Evolutionary conservation across 495 filamentous ascomycete species (phyloP), one percentile per base, ranked within the genome.

Genomic region (Trichoderma erinaceum): DNA sequence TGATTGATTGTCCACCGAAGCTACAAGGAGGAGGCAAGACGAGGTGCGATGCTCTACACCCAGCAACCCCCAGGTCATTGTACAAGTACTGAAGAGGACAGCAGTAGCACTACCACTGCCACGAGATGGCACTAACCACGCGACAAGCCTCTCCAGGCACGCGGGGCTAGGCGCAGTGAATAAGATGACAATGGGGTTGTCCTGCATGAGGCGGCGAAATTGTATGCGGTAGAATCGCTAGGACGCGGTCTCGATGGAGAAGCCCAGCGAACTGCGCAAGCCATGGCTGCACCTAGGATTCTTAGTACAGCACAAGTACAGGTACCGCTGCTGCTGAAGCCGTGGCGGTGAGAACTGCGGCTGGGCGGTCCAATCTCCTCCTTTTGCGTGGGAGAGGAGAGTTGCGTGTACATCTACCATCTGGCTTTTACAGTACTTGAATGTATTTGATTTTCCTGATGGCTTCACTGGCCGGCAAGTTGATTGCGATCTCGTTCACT

Each of bases 181-280:
- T 27, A 61, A 61, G 25, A 61, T 61, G 56, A 61, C 56, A 27
- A 61, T 61, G 56, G 56, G 48, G 48, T 23, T 32, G 56, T 61
- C 25, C 56, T 61, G 56, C 56, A 61, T 61, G 56, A 61, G 56
- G 56, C 56, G 56, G 56, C 56, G 25, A 61, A 61, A 61, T 61
- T 27, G 16, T 27, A n/a, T 0, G 25, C 8, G 21, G 18, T 3
- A 10, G 21, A 52, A 21, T 61, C 56, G 56, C 27, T 32, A 61
- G 56, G 23, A 61, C 56, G 25, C 56, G 56, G 56, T 61, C 25
- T 4, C 1, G 27, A 29, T 32, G 56, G 56, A 61, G 56, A 23
- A 61, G 56, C 44, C 12, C 44, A n/a, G 44, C 44, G 23, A 61
- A 29, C 1, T 10, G 56, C 44, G n/a, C 15, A 48, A n/a, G 56